Evolutionary conservation across 805 yeast genomes (phyloP), one percentile per base, ranked within the genome.

Genomic region (Hanseniaspora pseudoguilliermondii): DNA sequence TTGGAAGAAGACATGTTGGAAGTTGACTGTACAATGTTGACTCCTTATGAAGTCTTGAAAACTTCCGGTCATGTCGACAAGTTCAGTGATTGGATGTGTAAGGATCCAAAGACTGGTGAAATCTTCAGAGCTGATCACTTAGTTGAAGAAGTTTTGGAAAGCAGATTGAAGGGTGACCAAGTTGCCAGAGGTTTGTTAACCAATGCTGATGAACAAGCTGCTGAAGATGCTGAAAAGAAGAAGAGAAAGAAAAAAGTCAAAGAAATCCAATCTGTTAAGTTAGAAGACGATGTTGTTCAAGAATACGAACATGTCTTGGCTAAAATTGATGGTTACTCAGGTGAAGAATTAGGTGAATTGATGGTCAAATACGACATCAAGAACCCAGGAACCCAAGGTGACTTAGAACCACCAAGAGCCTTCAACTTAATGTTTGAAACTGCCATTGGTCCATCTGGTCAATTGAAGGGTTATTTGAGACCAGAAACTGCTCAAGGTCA

Each of bases 401-500:
- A 80, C 53, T 78, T 93, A 64, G 95, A 88, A 71, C 84, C 84
- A 47, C 99, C 99, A 62, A 81, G 76, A 64, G 97, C 90, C 71
- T 93, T 93, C 81, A 93, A 93, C 76, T 81, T 93, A 71, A 93
- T 93, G 99, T 93, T 93, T 69, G 97, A 91, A 74, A 93, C 99
- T 58, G 96, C 96, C 57, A 95, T 93, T 70, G 99, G 99, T 55
- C 98, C 99, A 59, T 86, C 97, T 54, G 98, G 98, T 66, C 88
- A 84, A 69, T 74, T 90, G 70, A 90, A 86, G 76, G 98, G 98
- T 62, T 93, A 80, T 73, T 74, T 93, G 68, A 83, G 99, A 73
- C 99, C 99, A 59, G 99, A 93, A 76, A 93, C 99, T 60, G 99
- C 99, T 27, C 99, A 93, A 77, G 99, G 99, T 67, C 98, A 93